phyloP scores from a whole-genome alignment of 768 basidiomycete species.

The Lyophyllum atratum region DNA sequence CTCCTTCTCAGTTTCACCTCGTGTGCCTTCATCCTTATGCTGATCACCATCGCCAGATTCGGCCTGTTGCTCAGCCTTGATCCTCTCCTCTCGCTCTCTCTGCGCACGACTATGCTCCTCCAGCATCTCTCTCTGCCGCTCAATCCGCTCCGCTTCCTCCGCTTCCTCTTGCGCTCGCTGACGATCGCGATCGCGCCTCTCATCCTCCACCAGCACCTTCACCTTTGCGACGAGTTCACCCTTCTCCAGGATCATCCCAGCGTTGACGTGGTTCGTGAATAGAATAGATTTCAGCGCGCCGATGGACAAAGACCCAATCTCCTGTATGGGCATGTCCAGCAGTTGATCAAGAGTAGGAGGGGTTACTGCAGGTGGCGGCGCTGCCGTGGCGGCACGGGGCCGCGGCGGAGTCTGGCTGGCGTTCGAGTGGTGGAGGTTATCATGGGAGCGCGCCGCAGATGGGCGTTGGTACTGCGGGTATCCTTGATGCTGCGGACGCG shows the following conservation, averaged over 20 bases:
- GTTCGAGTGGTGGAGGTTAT: conserved; percentile 17
- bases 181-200: conserved; percentile 54
- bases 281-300: conserved; percentile 76
- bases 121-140: conserved; percentile 36
- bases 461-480: conserved; percentile 27
- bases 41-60: conserved; percentile 8
- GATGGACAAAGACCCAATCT: conserved; percentile 65
- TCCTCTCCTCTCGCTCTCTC: conserved; percentile 29
- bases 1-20: conserved; percentile 13
- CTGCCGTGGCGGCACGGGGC: conserved; percentile 44
- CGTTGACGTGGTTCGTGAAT: conserved; percentile 80
- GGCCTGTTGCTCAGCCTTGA: conserved; percentile 21
- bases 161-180: conserved; percentile 45
- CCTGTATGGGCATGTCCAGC: conserved; percentile 57
- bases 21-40: conserved; percentile 10
- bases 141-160: conserved; percentile 43
- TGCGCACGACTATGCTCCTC: conserved; percentile 32
- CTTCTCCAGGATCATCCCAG: conserved; percentile 84
- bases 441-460: conserved; percentile 20
- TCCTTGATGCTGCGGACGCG: conserved; percentile 17
- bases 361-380: conserved; percentile 34
- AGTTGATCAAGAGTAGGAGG: conserved; percentile 71
- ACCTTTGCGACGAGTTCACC: conserved; percentile 79
- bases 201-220: conserved; percentile 60
- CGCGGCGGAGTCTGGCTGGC: conserved; percentile 34